A percentile compares a stretch with the other conserved stretches of the same genome.
phyloP scores from a whole-genome alignment of 805 yeast genomes.

The Maudiozyma bulderi region DNA sequence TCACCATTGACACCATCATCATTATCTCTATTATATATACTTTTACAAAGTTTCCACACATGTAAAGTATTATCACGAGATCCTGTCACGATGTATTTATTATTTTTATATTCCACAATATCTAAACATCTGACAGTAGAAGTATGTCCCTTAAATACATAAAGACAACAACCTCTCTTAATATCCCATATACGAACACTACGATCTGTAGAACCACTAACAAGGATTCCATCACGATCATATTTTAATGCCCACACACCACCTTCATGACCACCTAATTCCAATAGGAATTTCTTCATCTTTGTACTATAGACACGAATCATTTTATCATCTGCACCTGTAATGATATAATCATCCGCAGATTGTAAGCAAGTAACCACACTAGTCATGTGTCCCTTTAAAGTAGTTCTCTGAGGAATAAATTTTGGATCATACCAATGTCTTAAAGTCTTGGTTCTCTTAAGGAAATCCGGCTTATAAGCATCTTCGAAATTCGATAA shows the following conservation, averaged over 20 bases:
- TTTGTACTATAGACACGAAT: constrained; percentile 73
- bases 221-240: constrained; percentile 58
- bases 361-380: constrained; percentile 94
- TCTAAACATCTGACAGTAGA: constrained; percentile 91
- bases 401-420: constrained; percentile 56
- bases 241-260: constrained; percentile 98
- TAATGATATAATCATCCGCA: constrained; percentile 80
- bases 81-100: constrained; percentile 75
- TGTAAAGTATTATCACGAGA: constrained; percentile 70
- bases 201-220: constrained; percentile 91
- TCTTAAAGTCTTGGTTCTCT: constrained; percentile 66
- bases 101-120: constrained; percentile 56
- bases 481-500: constrained; percentile 27
- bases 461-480: constrained; percentile 38
- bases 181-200: constrained; percentile 93
- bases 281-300: constrained; percentile 54
- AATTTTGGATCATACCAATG: constrained; percentile 77
- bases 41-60: constrained; percentile 67
- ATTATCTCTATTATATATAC: constrained; percentile 55
- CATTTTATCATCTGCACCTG: constrained; percentile 83
- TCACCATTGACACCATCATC: constrained; percentile 71
- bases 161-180: constrained; percentile 76
- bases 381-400: constrained; percentile 61
- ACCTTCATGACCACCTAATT: constrained; percentile 83
- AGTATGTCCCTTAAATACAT: constrained; percentile 82